A percentile compares a stretch with the other conserved stretches of the same genome.
phyloP scores from a whole-genome alignment of 2,329 filamentous ascomycete genomes.

The Botrytis hyacinthi region DNA sequence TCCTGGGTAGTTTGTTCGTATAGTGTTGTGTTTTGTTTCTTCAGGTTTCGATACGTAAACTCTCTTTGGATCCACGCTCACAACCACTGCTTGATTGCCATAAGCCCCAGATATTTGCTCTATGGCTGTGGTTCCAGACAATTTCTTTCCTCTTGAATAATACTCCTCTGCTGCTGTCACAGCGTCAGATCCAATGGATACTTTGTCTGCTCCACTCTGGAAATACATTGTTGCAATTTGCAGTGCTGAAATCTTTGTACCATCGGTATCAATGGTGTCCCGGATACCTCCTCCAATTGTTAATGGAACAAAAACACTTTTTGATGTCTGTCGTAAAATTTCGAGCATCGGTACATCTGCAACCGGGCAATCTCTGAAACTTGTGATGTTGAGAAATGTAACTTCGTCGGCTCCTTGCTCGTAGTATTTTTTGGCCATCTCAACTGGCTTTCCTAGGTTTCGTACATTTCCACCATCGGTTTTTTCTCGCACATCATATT shows the following conservation, averaged over 20 bases:
- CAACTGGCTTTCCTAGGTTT: constrained; percentile 94
- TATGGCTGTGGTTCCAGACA: constrained; percentile 83
- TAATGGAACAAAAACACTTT: constrained; percentile 92
- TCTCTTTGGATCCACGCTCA: constrained; percentile 89
- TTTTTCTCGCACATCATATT: constrained; percentile 97
- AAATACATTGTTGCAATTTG: constrained; percentile 97
- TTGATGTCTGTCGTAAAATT: constrained; percentile 78
- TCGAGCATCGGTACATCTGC: constrained; percentile 96
- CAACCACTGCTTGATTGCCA: constrained; percentile 94
- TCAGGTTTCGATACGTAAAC: constrained; percentile 72
- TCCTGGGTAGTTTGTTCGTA: constrained; percentile 68
- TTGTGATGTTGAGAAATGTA: constrained; percentile 97
- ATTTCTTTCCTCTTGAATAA: constrained; percentile 64
- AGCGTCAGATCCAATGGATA: constrained; percentile 93
- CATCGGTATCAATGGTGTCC: constrained; percentile 87
- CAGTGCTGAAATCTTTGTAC: constrained; percentile 80
- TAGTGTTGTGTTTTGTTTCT: constrained; percentile 69
- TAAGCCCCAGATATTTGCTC: constrained; percentile 93
- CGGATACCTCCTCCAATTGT: constrained; percentile 95
- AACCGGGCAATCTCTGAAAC: constrained; percentile 91
- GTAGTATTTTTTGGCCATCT: constrained; percentile 92
- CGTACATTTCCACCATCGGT: constrained; percentile 65
- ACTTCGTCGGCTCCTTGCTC: constrained; percentile 95
- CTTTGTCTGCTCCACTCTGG: constrained; percentile 94
- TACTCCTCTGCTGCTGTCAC: constrained; percentile 92